These are phyloP conservation scores for Gamarada debralockiae DNA, from an alignment of 495 filamentous ascomycete species.

Conservation along the genomic window DNA sequence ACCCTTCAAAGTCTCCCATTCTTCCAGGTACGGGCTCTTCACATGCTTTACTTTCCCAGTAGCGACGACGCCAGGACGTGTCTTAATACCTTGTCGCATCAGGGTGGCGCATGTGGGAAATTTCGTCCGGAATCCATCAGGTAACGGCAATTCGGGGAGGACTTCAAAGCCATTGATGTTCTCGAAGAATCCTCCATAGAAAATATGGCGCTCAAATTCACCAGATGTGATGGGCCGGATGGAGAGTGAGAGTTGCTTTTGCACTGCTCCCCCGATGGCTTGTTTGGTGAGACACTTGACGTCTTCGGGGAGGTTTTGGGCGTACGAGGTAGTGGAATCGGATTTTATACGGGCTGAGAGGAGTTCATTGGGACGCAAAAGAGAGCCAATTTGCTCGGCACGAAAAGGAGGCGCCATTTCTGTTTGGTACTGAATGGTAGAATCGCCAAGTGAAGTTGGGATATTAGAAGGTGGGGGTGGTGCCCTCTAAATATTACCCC, in stretches of 20 bases:
- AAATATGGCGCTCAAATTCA: constrained; percentile 24
- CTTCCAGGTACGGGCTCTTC: constrained; percentile 22
- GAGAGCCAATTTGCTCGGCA: constrained; percentile 27
- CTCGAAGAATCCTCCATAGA: constrained; percentile 25
- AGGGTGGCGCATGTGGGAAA: constrained; percentile 10
- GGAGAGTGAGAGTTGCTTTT: constrained; percentile 17
- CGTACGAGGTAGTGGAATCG: constrained; percentile 23
- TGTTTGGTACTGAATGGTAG: too few relatives aligned
- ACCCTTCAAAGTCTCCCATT: constrained; percentile 40
- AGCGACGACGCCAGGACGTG: neutral
- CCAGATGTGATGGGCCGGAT: constrained; percentile 23
- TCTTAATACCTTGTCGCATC: constrained; percentile 23
- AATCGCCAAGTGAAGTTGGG: too few relatives aligned
- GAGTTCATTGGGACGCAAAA: constrained; percentile 22
- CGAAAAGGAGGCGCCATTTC: constrained; percentile 31
- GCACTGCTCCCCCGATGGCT: constrained; percentile 17
- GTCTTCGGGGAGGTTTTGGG: neutral
- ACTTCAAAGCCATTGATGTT: constrained; percentile 4
- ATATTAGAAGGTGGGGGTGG: too few relatives aligned
- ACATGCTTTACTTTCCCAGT: neutral
- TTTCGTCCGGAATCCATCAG: constrained; percentile 20
- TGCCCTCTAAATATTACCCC: too few relatives aligned
- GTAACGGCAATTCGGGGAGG: neutral
- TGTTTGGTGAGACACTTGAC: constrained; percentile 8
- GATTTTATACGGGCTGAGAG: constrained; percentile 20